These are phyloP conservation scores for Myriosclerotinia scirpicola DNA, from an alignment of 2,329 filamentous ascomycete species.

Conservation along the genomic window DNA sequence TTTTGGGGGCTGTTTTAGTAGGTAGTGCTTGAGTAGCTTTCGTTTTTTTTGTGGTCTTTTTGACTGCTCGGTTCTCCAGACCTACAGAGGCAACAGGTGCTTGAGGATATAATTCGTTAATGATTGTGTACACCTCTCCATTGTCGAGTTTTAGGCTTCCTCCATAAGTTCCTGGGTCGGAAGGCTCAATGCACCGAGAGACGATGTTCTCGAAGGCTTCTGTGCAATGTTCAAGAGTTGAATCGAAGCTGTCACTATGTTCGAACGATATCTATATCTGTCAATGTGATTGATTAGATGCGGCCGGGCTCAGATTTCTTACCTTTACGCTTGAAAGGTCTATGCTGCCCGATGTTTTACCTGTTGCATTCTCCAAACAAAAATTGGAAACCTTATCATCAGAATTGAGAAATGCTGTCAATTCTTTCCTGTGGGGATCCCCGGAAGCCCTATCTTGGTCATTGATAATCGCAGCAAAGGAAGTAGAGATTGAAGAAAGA, in stretches of 20 bases:
- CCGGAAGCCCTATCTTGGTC: neutral
- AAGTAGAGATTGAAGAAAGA: slow-evolving; percentile 7
- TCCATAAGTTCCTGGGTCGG: neutral
- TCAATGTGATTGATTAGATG: neutral
- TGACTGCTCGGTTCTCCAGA: neutral
- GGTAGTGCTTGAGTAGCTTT: neutral
- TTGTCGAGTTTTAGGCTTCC: neutral
- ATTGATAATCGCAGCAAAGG: slow-evolving; percentile 3
- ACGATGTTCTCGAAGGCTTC: neutral
- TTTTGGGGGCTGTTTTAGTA: neutral
- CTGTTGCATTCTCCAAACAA: neutral
- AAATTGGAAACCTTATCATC: neutral
- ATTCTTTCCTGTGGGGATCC: neutral
- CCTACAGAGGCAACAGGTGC: neutral
- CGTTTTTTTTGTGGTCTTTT: neutral
- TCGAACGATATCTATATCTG: neutral
- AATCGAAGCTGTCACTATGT: neutral
- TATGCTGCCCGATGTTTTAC: neutral
- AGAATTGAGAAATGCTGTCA: neutral
- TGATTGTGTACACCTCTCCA: slow-evolving; percentile 4
- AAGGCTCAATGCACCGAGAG: neutral
- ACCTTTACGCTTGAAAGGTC: neutral
- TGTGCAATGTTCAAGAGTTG: neutral
- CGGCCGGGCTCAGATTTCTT: neutral
- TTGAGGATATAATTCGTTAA: neutral